A percentile compares a stretch with the other conserved stretches of the same genome.
phyloP scores from a whole-genome alignment of 495 filamentous ascomycete genomes.

The Pseudevernia furfuracea region DNA sequence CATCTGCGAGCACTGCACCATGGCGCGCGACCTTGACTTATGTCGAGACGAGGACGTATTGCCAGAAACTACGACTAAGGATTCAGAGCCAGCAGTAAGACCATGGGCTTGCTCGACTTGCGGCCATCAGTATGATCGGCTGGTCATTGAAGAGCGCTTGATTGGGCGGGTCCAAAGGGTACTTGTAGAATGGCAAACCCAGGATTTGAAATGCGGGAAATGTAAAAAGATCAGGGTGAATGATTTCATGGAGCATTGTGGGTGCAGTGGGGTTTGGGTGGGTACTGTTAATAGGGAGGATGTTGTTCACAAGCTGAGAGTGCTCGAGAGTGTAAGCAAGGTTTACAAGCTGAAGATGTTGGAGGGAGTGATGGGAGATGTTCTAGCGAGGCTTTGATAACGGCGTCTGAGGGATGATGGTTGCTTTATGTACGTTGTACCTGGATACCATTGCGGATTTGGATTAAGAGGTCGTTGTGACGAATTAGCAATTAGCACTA shows the following conservation, averaged over 20 bases:
- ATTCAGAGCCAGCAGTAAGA: slow-evolving; percentile 34
- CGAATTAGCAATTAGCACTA: neutral
- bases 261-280: slow-evolving; percentile 78
- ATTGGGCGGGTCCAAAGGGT: slow-evolving; percentile 67
- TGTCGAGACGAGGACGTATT: slow-evolving; percentile 87
- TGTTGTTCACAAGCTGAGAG: slow-evolving; percentile 54
- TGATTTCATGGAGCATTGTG: slow-evolving; percentile 96
- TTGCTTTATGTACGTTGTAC: neutral
- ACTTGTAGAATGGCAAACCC: slow-evolving; percentile 72
- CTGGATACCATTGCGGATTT: neutral
- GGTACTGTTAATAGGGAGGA: slow-evolving; percentile 64
- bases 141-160: slow-evolving; percentile 76
- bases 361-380: slow-evolving; percentile 59
- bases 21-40: slow-evolving; percentile 81
- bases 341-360: slow-evolving; percentile 78
- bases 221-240: slow-evolving; percentile 56
- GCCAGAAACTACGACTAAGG: slow-evolving; percentile 39
- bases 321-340: slow-evolving; percentile 64
- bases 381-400: slow-evolving; percentile 33
- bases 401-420: neutral
- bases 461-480: neutral
- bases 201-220: slow-evolving; percentile 78
- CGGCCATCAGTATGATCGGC: slow-evolving; percentile 60
- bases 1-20: slow-evolving; percentile 78
- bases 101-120: slow-evolving; percentile 78